Conservation (phyloP, 2,329 filamentous ascomycete species). For the Acephala macrosclerotiorum region DNA sequence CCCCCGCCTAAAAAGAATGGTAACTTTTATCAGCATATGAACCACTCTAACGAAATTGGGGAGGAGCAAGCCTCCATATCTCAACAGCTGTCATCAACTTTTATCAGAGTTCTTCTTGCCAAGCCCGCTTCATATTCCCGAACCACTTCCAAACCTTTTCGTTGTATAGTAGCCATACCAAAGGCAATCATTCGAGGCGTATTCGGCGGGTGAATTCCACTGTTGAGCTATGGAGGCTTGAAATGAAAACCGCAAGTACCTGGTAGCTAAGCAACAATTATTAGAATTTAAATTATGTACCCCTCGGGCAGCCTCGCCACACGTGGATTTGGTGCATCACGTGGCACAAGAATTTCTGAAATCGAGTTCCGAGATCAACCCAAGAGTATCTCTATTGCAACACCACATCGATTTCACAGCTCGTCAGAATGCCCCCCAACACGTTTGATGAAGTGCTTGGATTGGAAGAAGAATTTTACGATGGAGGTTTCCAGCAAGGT, state of each 20-base stretch:
- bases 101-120: neutral
- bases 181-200: neutral
- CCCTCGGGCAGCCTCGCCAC: neutral
- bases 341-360: neutral
- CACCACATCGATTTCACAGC: neutral
- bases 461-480: conserved; percentile 76
- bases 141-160: neutral
- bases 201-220: neutral
- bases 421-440: conserved; percentile 34
- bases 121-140: neutral
- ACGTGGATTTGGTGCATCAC: neutral
- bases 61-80: no score
- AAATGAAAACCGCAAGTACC: no score
- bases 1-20: no score
- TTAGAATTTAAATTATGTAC: neutral
- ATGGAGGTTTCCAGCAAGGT: conserved; percentile 81
- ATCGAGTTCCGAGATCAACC: neutral
- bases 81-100: no score
- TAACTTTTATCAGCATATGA: no score
- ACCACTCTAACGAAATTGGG: no score
- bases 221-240: neutral
- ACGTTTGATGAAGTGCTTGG: conserved; percentile 56
- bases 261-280: no score
- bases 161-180: neutral
- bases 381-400: neutral